Evolutionary conservation across 805 yeast genomes (phyloP).

Genomic region (Lachancea nothofagi): DNA sequence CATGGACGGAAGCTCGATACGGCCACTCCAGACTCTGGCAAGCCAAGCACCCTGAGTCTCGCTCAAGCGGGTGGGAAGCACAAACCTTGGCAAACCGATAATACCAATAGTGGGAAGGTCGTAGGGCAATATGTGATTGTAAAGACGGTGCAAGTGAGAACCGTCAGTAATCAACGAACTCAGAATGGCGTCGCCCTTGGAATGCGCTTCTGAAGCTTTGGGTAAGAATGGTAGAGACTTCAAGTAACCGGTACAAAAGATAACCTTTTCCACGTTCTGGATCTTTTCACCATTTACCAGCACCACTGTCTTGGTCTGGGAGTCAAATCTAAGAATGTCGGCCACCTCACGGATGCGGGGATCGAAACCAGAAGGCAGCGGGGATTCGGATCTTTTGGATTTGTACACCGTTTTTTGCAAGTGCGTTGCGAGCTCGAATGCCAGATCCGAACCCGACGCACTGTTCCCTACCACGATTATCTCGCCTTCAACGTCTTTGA

Average conservation of each 20-base stretch:
- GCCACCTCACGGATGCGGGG: slow-evolving; percentile 39
- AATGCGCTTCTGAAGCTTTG: slow-evolving; percentile 11
- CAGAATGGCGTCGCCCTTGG: slow-evolving; percentile 11
- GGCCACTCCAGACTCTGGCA: slow-evolving; percentile 54
- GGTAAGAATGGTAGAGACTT: slow-evolving; percentile 60
- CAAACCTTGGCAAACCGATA: slow-evolving; percentile 55
- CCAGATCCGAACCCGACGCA: slow-evolving; percentile 72
- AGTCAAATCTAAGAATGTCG: slow-evolving; percentile 39
- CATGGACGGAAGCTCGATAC: slow-evolving; percentile 45
- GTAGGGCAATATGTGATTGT: slow-evolving; percentile 51
- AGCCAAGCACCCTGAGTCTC: slow-evolving; percentile 60
- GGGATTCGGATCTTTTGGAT: slow-evolving; percentile 42
- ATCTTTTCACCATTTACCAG: slow-evolving; percentile 47
- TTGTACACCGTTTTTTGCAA: slow-evolving; percentile 42
- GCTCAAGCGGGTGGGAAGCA: slow-evolving; percentile 52
- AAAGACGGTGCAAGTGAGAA: slow-evolving; percentile 44
- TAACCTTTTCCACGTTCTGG: slow-evolving; percentile 46
- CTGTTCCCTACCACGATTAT: slow-evolving; percentile 70
- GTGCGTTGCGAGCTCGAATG: slow-evolving; percentile 49
- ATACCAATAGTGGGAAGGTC: slow-evolving; percentile 58
- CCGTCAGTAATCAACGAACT: slow-evolving; percentile 43
- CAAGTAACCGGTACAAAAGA: slow-evolving; percentile 74
- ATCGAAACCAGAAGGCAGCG: slow-evolving; percentile 41
- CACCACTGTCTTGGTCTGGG: slow-evolving; percentile 36
- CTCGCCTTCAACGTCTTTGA: slow-evolving; percentile 31